These are phyloP conservation scores for Plasmodium chabaudi DNA, from an alignment of 169 alveolate species.

Conservation along the genomic window DNA sequence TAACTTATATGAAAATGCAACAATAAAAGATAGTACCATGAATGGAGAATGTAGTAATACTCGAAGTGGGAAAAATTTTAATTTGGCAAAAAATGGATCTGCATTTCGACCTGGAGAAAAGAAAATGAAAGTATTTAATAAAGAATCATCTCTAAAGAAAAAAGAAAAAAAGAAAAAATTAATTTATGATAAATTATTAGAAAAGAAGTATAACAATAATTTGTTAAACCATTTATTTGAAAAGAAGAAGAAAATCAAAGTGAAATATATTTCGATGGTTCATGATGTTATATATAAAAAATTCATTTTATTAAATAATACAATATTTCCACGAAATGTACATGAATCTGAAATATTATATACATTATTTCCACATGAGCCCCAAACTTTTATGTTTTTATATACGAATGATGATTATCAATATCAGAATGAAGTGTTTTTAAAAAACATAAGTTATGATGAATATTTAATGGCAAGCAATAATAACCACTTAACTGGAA, in stretches of 20 bases:
- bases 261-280: constrained; percentile 64
- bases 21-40: constrained; percentile 25
- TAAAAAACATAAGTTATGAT: constrained; percentile 39
- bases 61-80: constrained; percentile 1
- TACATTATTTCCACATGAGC: constrained; percentile 54
- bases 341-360: constrained; percentile 54
- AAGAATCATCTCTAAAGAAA: neutral
- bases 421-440: constrained; percentile 56
- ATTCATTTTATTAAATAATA: constrained; percentile 45
- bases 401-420: constrained; percentile 45
- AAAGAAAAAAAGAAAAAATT: neutral
- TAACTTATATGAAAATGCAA: constrained; percentile 47
- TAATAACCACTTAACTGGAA: neutral
- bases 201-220: constrained; percentile 40
- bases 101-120: neutral
- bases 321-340: constrained; percentile 38
- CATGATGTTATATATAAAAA: constrained; percentile 60
- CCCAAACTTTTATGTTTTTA: constrained; percentile 57
- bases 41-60: constrained; percentile 16
- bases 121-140: neutral
- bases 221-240: constrained; percentile 22
- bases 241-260: constrained; percentile 36
- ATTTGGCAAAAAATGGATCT: neutral
- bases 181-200: constrained; percentile 19
- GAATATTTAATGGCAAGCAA: constrained; percentile 22